Evolutionary conservation across 441 rosid genomes (phyloP).

Genomic region (Dalechampia spathulata): DNA sequence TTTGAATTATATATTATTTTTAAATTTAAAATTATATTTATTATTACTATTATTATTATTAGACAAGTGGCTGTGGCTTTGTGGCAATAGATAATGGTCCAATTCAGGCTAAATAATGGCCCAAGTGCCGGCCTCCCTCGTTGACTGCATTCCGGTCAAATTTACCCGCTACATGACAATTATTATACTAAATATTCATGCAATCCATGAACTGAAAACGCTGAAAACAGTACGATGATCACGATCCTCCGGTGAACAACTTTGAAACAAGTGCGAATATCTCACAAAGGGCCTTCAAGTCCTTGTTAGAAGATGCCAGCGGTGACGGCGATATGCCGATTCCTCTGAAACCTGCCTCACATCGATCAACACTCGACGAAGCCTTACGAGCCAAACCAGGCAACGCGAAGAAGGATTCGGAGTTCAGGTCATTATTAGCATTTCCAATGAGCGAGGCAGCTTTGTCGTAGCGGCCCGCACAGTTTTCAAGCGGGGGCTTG

Average conservation of each 20-base stretch:
- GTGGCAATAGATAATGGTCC: too few relatives aligned
- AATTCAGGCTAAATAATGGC: too few relatives aligned
- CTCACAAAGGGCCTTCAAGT: background rate
- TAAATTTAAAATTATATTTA: too few relatives aligned
- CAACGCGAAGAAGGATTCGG: background rate
- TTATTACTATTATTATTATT: too few relatives aligned
- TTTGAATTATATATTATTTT: too few relatives aligned
- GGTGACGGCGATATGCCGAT: background rate
- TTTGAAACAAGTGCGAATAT: background rate
- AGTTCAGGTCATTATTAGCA: background rate
- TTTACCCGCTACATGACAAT: too few relatives aligned
- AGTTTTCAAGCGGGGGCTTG: background rate
- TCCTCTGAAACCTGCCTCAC: background rate
- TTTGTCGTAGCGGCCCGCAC: background rate
- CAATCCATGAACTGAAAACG: too few relatives aligned
- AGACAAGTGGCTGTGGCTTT: too few relatives aligned
- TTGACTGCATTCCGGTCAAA: too few relatives aligned
- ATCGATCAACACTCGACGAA: background rate
- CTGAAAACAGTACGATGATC: too few relatives aligned
- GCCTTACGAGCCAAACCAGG: background rate
- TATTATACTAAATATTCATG: too few relatives aligned
- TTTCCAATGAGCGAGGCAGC: background rate
- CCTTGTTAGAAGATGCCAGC: background rate
- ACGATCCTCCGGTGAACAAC: background rate
- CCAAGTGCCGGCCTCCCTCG: too few relatives aligned